Percentiles rank a stretch among this genome's conserved stretches.
These are phyloP conservation scores for Suillus fuscotomentosus DNA, from an alignment of 768 basidiomycete genomes.

Conservation along the genomic window DNA sequence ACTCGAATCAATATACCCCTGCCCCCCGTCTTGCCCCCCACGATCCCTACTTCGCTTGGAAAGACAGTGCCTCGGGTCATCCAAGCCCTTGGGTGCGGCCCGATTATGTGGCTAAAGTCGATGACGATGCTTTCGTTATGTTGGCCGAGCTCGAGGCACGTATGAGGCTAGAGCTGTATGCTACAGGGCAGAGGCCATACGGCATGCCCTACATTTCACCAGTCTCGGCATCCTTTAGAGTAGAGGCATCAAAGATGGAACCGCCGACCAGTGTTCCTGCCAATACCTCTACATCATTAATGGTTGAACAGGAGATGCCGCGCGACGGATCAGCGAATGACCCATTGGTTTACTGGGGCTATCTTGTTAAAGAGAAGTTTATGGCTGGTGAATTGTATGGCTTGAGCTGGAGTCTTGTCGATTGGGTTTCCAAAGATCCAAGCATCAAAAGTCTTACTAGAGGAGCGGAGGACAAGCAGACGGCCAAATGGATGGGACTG, in stretches of 20 bases:
- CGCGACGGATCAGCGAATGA: conserved; percentile 37
- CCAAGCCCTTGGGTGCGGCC: conserved; percentile 76
- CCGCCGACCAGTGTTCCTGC: not conserved
- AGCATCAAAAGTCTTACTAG: conserved; percentile 61
- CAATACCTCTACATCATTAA: not conserved
- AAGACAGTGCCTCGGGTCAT: conserved; percentile 41
- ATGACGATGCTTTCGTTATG: conserved; percentile 96
- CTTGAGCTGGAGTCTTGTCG: conserved; percentile 83
- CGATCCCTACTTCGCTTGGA: conserved; percentile 61
- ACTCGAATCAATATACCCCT: conserved; percentile 54
- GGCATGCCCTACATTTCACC: conserved; percentile 13
- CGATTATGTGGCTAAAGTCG: conserved; percentile 91
- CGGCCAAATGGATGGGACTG: conserved; percentile 86
- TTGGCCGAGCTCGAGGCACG: conserved; percentile 92
- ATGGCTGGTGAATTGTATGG: conserved; percentile 97
- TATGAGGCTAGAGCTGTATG: conserved; percentile 72
- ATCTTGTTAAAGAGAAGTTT: conserved; percentile 87
- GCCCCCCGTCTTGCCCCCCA: conserved; percentile 69
- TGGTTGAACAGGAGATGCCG: not conserved
- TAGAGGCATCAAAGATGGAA: conserved; percentile 3
- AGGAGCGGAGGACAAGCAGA: conserved; percentile 93
- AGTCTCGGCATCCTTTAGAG: not conserved
- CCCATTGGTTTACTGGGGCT: conserved; percentile 85
- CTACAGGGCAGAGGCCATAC: conserved; percentile 30
- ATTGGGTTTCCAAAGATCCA: conserved; percentile 81